A percentile compares a stretch with the other conserved stretches of the same genome.
phyloP scores from a whole-genome alignment of 331 rosid genomes.

The Quercus phellos region DNA sequence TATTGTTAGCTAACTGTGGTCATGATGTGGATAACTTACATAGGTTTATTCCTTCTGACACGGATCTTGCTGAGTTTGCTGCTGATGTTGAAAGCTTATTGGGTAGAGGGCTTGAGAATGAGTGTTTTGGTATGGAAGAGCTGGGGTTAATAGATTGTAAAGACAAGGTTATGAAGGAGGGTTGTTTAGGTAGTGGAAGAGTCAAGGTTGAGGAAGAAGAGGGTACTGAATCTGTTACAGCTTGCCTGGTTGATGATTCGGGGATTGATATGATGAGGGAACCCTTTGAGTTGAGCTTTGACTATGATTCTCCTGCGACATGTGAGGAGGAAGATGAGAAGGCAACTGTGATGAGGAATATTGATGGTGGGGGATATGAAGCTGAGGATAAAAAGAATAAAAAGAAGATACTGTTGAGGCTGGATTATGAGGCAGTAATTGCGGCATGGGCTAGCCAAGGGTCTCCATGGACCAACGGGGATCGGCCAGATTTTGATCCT shows the following conservation, averaged over 20 bases:
- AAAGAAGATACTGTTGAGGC: slow-evolving; percentile 51
- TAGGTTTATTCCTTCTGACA: slow-evolving; percentile 55
- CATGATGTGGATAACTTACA: slow-evolving; percentile 33
- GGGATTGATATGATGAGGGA: slow-evolving; percentile 52
- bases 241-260: slow-evolving; percentile 21
- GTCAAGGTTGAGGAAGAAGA: slow-evolving; percentile 61
- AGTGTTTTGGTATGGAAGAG: slow-evolving; percentile 74
- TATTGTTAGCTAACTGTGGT: neutral
- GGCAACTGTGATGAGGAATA: neutral
- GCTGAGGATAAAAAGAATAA: slow-evolving; percentile 20
- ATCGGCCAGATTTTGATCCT: slow-evolving; percentile 53
- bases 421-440: slow-evolving; percentile 70
- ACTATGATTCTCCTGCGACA: slow-evolving; percentile 35
- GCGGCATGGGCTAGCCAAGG: slow-evolving; percentile 67
- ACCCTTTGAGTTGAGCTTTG: slow-evolving; percentile 51
- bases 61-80: slow-evolving; percentile 74
- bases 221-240: neutral
- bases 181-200: slow-evolving; percentile 14
- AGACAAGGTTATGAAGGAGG: slow-evolving; percentile 28
- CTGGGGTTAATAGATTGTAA: slow-evolving; percentile 56
- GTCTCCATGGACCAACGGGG: slow-evolving; percentile 70
- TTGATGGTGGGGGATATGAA: slow-evolving; percentile 2
- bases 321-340: slow-evolving; percentile 40
- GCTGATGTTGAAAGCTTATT: slow-evolving; percentile 87
- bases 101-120: slow-evolving; percentile 63